Conservation (phyloP, 2,329 filamentous ascomycete species). For the Aspergillus pseudoglaucus region DNA sequence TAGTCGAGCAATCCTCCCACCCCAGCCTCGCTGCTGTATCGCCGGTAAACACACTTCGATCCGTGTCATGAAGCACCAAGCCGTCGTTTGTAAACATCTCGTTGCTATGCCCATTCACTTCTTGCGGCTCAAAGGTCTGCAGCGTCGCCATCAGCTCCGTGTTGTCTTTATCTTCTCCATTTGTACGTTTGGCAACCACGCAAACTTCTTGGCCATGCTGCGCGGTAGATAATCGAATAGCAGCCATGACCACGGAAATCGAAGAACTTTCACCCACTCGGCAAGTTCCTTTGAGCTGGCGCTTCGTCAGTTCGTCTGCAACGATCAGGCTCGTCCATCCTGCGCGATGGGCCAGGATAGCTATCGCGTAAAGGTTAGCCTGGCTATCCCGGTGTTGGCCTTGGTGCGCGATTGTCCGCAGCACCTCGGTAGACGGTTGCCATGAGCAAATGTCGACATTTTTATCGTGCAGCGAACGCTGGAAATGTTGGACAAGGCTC, state of each 20-base stretch:
- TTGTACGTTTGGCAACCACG: background rate
- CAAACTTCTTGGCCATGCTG: background rate
- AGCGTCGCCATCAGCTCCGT: background rate
- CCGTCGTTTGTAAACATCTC: background rate
- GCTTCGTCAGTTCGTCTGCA: constrained; percentile 1
- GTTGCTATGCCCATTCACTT: background rate
- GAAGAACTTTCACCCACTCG: background rate
- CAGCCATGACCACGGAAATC: background rate
- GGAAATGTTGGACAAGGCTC: no score
- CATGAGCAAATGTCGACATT: no score
- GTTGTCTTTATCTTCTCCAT: background rate
- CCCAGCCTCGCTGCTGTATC: background rate
- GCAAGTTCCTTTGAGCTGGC: background rate
- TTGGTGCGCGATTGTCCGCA: no score
- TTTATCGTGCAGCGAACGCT: no score
- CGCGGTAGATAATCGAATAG: background rate
- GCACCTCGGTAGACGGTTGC: no score
- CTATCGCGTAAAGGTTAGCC: no score
- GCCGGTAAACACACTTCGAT: background rate
- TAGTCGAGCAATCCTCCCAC: background rate
- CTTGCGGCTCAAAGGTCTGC: background rate
- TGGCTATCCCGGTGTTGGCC: no score
- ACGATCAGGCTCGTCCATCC: constrained; percentile 1
- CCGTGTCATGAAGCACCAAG: background rate
- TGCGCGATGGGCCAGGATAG: constrained; percentile 1